Evolutionary conservation across 257 asterid genomes (phyloP).

Genomic region (Solanum sejunctum): DNA sequence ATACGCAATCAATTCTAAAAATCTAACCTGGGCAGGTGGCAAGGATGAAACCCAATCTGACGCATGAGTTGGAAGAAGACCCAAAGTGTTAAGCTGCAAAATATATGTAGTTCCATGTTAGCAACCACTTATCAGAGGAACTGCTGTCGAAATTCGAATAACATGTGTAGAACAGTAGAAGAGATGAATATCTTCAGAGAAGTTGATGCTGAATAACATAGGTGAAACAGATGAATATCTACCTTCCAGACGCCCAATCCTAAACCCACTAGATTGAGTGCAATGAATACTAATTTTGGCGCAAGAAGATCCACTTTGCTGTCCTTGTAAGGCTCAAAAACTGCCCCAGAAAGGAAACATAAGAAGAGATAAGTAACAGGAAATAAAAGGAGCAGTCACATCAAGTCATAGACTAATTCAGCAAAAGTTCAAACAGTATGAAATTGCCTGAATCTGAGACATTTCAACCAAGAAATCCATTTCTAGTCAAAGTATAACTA

Average conservation of each 20-base stretch:
- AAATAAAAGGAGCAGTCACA: background rate
- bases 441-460: background rate
- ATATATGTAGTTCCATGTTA: background rate
- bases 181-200: slow-evolving; percentile 3
- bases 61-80: slow-evolving; percentile 96
- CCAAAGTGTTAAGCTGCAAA: slow-evolving; percentile 81
- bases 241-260: slow-evolving; percentile 98
- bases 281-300: slow-evolving; percentile 66
- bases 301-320: slow-evolving; percentile 66
- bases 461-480: background rate
- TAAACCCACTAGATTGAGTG: slow-evolving; percentile 78
- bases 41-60: slow-evolving; percentile 98
- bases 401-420: background rate
- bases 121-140: background rate
- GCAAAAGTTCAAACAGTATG: background rate
- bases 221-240: slow-evolving; percentile 4
- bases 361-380: background rate
- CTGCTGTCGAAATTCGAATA: background rate
- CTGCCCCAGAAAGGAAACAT: slow-evolving; percentile 27
- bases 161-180: background rate
- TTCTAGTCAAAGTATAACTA: background rate
- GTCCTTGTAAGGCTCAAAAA: slow-evolving; percentile 93
- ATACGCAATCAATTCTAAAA: background rate
- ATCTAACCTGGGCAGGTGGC: slow-evolving; percentile 89
- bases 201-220: background rate